These are phyloP conservation scores for Entoloma clypeatum DNA, from an alignment of 1,284 basidiomycete genomes.

Conservation along the genomic window DNA sequence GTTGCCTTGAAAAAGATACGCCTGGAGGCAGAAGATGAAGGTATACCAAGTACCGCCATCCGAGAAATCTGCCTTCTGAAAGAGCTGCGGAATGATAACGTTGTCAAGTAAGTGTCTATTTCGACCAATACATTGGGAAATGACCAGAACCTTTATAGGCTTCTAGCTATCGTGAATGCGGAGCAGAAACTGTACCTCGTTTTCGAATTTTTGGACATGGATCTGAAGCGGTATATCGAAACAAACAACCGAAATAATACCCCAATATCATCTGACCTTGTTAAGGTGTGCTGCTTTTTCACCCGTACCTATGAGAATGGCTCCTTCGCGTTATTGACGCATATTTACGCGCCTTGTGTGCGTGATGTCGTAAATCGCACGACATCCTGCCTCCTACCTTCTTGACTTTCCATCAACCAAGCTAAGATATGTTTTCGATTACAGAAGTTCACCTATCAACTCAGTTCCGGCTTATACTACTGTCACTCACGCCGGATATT, in stretches of 20 bases:
- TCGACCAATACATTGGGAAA: background rate
- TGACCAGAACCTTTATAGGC: slow-evolving; percentile 42
- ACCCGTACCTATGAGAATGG: slow-evolving; percentile 8
- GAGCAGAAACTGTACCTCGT: slow-evolving; percentile 97
- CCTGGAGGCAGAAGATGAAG: slow-evolving; percentile 96
- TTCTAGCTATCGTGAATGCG: slow-evolving; percentile 95
- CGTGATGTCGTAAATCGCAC: slow-evolving; percentile 6
- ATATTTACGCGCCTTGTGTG: slow-evolving; percentile 14
- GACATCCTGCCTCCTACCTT: background rate
- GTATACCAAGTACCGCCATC: slow-evolving; percentile 96
- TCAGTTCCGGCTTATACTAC: slow-evolving; percentile 86
- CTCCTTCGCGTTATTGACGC: slow-evolving; percentile 4
- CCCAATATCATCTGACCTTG: slow-evolving; percentile 74
- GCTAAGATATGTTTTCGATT: slow-evolving; percentile 4
- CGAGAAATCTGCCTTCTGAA: slow-evolving; percentile 97
- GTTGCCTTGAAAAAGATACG: slow-evolving; percentile 98
- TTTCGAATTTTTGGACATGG: slow-evolving; percentile 93
- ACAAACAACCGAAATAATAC: slow-evolving; percentile 69
- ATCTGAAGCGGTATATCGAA: slow-evolving; percentile 97
- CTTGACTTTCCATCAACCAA: background rate
- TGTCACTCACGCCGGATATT: slow-evolving; percentile 96
- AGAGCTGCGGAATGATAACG: slow-evolving; percentile 94
- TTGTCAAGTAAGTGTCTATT: slow-evolving; percentile 66
- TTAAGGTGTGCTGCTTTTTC: slow-evolving; percentile 58
- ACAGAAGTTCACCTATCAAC: slow-evolving; percentile 89